Percentiles rank a stretch among this genome's conserved stretches.
These are phyloP conservation scores for Apiotrichum sp. DNA, from an alignment of 1,284 basidiomycete genomes.

Conservation along the genomic window DNA sequence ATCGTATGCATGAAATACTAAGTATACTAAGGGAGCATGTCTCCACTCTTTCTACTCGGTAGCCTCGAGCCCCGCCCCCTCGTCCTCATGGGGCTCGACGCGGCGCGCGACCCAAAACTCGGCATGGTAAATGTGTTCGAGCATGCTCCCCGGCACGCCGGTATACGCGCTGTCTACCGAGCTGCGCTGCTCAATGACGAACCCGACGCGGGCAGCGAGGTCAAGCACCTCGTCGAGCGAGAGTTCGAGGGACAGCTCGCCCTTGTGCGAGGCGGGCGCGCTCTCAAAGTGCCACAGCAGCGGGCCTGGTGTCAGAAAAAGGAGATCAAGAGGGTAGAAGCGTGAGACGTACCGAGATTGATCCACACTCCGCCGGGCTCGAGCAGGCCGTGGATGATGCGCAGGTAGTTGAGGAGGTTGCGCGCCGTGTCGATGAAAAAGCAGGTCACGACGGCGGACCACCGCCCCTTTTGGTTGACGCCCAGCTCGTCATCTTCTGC, in stretches of 20 bases:
- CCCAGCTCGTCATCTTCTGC: constrained; percentile 46
- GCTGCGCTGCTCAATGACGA: constrained; percentile 74
- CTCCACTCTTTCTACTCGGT: not conserved
- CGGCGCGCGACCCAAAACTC: constrained; percentile 82
- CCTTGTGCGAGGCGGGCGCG: constrained; percentile 51
- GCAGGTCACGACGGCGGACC: constrained; percentile 87
- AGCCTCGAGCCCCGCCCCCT: not conserved
- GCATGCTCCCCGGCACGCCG: constrained; percentile 72
- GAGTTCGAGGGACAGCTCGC: constrained; percentile 73
- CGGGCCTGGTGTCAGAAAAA: constrained; percentile 56
- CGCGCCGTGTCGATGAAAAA: constrained; percentile 98
- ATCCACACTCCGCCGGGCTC: constrained; percentile 83
- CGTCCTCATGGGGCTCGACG: not conserved
- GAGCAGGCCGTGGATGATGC: constrained; percentile 71
- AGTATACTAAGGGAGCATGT: too few relatives aligned
- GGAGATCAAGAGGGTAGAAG: not conserved
- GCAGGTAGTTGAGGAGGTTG: constrained; percentile 83
- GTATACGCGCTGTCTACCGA: constrained; percentile 81
- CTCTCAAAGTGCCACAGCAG: constrained; percentile 96
- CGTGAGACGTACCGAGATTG: constrained; percentile 59
- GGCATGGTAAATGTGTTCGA: constrained; percentile 82
- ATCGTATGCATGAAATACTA: too few relatives aligned
- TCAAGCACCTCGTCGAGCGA: constrained; percentile 80
- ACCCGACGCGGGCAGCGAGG: constrained; percentile 70
- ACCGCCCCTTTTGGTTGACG: constrained; percentile 59